A percentile compares a stretch with the other conserved stretches of the same genome.
Evolutionary conservation across 2,329 filamentous ascomycete genomes (phyloP).

Genomic region (Fusarium tupiense): DNA sequence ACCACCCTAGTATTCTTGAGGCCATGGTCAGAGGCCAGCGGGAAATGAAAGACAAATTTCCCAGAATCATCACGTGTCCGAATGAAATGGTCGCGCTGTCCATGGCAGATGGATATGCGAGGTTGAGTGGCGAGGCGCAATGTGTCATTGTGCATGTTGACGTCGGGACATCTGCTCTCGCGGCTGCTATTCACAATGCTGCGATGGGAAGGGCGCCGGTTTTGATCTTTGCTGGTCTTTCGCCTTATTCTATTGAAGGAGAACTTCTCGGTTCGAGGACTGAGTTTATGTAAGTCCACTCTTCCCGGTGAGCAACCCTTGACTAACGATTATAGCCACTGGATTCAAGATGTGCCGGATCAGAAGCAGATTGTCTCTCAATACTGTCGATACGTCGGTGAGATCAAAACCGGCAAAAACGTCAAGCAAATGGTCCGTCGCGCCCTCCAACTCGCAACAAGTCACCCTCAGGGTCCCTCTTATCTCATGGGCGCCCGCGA

Average conservation of each 20-base stretch:
- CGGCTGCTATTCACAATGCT: constrained; percentile 43
- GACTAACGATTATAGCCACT: not conserved
- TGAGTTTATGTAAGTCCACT: constrained; percentile 11
- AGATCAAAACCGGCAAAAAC: constrained; percentile 17
- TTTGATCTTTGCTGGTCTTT: constrained; percentile 56
- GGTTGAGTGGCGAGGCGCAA: constrained; percentile 43
- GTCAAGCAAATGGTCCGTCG: constrained; percentile 16
- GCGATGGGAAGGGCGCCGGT: constrained; percentile 45
- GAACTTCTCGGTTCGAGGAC: constrained; percentile 13
- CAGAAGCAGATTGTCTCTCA: constrained; percentile 24
- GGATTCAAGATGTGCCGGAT: constrained; percentile 29
- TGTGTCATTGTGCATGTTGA: constrained; percentile 46
- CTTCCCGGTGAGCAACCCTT: fast-evolving
- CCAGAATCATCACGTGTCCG: constrained; percentile 42
- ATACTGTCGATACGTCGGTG: constrained; percentile 16
- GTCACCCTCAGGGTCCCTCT: constrained; percentile 39
- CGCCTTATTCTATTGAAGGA: constrained; percentile 53
- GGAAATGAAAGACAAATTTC: constrained; percentile 18
- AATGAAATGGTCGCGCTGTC: constrained; percentile 46
- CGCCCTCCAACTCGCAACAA: constrained; percentile 37
- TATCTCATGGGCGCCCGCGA: constrained; percentile 44
- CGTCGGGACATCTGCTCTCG: constrained; percentile 41
- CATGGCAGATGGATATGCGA: constrained; percentile 35
- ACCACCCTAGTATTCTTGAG: constrained; percentile 50
- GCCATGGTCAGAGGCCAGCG: constrained; percentile 42